A percentile compares a stretch with the other conserved stretches of the same genome.
Conservation (phyloP, 306 rosid species). For the Cucurbita moschata region DNA sequence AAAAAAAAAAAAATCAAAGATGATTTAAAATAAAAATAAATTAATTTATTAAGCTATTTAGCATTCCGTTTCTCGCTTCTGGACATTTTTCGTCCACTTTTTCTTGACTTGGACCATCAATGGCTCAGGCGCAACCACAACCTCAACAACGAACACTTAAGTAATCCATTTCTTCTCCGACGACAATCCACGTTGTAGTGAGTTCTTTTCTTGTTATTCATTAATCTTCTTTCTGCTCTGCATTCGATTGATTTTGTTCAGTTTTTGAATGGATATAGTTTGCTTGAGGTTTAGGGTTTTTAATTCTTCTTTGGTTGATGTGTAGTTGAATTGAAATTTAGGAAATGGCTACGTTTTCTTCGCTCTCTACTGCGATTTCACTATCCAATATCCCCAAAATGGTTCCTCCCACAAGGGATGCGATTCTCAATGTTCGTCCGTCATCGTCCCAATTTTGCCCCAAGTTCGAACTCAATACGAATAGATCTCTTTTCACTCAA, state of each 20-base stretch:
- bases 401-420: neutral
- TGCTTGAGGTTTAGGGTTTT: neutral
- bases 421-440: neutral
- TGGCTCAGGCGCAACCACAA: no score
- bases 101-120: no score
- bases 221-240: neutral
- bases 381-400: slow-evolving; percentile 15
- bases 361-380: neutral
- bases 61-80: no score
- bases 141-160: neutral
- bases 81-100: no score
- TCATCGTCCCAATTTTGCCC: slow-evolving; percentile 13
- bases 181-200: neutral
- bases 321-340: neutral
- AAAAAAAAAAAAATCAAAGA: no score
- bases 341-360: slow-evolving; percentile 1
- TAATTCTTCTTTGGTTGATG: neutral
- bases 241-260: neutral
- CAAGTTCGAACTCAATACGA: slow-evolving; percentile 20
- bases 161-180: neutral
- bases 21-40: no score
- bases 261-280: neutral
- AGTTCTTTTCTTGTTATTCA: neutral
- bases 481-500: slow-evolving; percentile 22
- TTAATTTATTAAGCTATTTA: no score